Percentiles rank a stretch among this genome's conserved stretches.
Evolutionary conservation across 2,329 filamentous ascomycete species (phyloP).

Genomic region (Thielaviopsis musarum): DNA sequence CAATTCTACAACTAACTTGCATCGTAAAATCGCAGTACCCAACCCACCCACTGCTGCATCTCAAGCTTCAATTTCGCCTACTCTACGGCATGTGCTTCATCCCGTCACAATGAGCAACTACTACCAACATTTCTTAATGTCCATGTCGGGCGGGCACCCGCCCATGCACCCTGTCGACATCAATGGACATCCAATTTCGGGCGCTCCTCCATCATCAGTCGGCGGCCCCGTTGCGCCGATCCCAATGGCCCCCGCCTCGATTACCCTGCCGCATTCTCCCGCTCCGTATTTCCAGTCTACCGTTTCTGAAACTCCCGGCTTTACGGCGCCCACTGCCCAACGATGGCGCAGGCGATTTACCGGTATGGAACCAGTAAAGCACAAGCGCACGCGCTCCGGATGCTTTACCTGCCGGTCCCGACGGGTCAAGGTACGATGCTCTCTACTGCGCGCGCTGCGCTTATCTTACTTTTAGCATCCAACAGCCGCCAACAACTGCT

Average conservation of each 20-base stretch:
- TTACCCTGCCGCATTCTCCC: slow-evolving; percentile 30
- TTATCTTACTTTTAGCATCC: too few relatives aligned
- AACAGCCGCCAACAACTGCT: slow-evolving; percentile 13
- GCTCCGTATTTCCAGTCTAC: slow-evolving; percentile 2
- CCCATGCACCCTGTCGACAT: slow-evolving; percentile 24
- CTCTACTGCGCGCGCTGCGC: too few relatives aligned
- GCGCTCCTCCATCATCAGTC: slow-evolving; percentile 2
- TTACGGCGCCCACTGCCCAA: slow-evolving; percentile 19
- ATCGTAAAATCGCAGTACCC: too few relatives aligned
- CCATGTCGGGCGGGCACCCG: slow-evolving; percentile 28
- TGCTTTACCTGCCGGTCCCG: slow-evolving; percentile 83
- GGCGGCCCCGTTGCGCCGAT: slow-evolving; percentile 14
- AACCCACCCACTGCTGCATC: too few relatives aligned
- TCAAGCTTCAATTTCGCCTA: background rate
- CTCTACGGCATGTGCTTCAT: background rate
- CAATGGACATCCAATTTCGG: slow-evolving; percentile 22
- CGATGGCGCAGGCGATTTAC: slow-evolving; percentile 27
- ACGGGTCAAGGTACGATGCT: slow-evolving; percentile 62
- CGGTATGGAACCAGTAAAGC: slow-evolving; percentile 62
- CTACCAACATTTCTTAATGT: slow-evolving; percentile 38
- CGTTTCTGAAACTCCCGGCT: background rate
- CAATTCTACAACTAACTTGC: background rate
- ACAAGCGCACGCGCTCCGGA: slow-evolving; percentile 80
- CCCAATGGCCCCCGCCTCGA: slow-evolving; percentile 23
- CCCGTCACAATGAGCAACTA: slow-evolving; percentile 33